These are phyloP conservation scores for Kodamaea alishanica DNA, from an alignment of 1,139 yeast species.

Conservation along the genomic window DNA sequence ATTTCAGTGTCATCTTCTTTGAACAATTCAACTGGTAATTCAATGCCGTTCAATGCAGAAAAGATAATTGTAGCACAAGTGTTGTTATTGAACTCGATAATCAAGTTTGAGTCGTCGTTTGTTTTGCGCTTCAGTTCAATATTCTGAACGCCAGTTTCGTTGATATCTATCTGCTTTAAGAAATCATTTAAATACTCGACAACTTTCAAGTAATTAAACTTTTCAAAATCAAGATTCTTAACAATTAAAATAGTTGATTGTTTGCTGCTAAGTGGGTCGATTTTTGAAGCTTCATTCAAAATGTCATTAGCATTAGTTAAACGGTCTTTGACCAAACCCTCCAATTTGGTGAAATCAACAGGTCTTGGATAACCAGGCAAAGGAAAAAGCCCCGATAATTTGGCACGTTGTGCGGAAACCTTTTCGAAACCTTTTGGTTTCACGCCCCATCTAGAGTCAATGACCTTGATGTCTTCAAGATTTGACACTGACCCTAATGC, in stretches of 20 bases:
- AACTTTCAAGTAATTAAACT: constrained; percentile 38
- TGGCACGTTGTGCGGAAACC: constrained; percentile 75
- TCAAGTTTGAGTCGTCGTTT: constrained; percentile 34
- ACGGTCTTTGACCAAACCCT: constrained; percentile 42
- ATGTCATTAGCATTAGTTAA: constrained; percentile 41
- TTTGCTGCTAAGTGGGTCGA: constrained; percentile 53
- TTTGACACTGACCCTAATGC: constrained; percentile 20
- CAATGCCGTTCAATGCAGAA: constrained; percentile 42
- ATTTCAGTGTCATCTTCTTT: constrained; percentile 16
- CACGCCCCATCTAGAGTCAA: constrained; percentile 68
- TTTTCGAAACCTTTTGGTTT: constrained; percentile 73
- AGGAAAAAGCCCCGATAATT: constrained; percentile 76
- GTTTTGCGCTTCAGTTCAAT: constrained; percentile 34
- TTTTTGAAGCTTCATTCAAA: constrained; percentile 37
- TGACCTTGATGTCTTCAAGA: constrained; percentile 33
- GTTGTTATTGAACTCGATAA: constrained; percentile 52
- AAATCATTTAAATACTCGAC: constrained; percentile 42
- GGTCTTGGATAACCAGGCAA: constrained; percentile 67
- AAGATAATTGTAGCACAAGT: constrained; percentile 60
- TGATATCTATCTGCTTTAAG: constrained; percentile 35
- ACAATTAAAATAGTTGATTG: constrained; percentile 49
- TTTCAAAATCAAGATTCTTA: constrained; percentile 41
- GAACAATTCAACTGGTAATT: constrained; percentile 32
- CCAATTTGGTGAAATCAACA: constrained; percentile 52
- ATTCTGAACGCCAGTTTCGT: constrained; percentile 27